Conservation (phyloP, 2,329 filamentous ascomycete species). For the Claviceps capensis region DNA sequence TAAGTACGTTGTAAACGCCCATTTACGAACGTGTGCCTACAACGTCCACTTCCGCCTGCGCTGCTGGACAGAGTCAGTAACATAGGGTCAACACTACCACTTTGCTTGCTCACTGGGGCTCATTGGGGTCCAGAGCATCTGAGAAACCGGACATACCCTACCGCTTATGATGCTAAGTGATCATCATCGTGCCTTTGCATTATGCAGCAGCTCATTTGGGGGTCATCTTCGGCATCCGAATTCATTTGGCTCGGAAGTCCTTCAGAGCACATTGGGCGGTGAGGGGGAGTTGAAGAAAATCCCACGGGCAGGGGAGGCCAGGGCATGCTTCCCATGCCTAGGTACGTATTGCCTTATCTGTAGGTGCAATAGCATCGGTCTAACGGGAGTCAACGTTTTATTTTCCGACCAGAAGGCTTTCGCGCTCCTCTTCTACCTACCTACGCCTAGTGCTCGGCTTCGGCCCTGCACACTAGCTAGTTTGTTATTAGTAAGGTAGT, state of each 20-base stretch:
- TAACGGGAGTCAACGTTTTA: conserved; percentile 1
- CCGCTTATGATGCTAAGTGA: conserved; percentile 4
- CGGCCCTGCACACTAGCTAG: not conserved
- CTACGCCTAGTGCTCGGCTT: not conserved
- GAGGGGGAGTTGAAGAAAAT: too few relatives aligned
- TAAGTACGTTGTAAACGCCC: not conserved
- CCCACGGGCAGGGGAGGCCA: too few relatives aligned
- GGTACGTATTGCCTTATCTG: not conserved
- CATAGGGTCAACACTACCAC: not conserved
- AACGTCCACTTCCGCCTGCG: conserved; percentile 1
- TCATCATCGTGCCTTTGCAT: conserved; percentile 5
- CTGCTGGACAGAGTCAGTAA: not conserved
- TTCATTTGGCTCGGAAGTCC: not conserved
- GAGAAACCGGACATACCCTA: not conserved
- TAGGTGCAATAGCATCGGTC: not conserved
- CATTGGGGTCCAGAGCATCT: not conserved
- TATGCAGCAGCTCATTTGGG: conserved; percentile 3
- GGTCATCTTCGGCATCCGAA: not conserved
- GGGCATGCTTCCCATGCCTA: not conserved
- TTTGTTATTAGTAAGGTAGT: too few relatives aligned
- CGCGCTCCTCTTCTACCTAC: not conserved
- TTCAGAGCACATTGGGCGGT: not conserved
- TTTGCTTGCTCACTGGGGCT: conserved; percentile 1
- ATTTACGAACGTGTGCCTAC: not conserved
- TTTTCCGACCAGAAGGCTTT: conserved; percentile 2